Conservation (phyloP, 1,284 basidiomycete species). For the Salmacisia buchloeana region DNA sequence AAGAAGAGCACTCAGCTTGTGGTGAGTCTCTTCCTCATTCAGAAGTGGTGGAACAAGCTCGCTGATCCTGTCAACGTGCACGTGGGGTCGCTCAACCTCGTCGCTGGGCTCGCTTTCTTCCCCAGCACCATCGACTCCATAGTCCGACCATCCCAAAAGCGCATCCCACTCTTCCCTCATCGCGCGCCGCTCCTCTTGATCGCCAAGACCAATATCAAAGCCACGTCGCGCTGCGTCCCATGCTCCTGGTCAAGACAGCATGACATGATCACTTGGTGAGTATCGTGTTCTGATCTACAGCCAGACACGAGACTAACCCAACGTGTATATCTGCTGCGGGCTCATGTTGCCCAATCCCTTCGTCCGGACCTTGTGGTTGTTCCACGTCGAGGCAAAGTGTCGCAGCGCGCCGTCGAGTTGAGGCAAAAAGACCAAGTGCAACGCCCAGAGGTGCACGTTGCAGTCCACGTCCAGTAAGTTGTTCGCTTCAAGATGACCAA, state of each 20-base stretch:
- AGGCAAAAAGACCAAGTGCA: neutral
- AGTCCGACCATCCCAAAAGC: neutral
- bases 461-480: neutral
- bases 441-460: neutral
- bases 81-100: no score
- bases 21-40: no score
- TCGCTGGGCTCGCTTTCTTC: no score
- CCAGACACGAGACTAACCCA: neutral
- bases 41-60: no score
- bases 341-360: neutral
- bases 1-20: no score
- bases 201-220: neutral
- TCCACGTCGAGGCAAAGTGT: neutral
- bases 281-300: neutral
- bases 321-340: neutral
- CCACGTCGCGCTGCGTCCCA: neutral
- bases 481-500: neutral
- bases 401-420: neutral
- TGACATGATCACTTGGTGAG: neutral
- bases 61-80: no score
- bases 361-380: conserved; percentile 2
- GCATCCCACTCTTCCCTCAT: neutral
- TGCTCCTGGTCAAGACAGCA: neutral
- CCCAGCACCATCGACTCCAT: neutral
- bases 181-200: neutral